Evolutionary conservation across 805 yeast species (phyloP), one percentile per base, ranked within the genome.

Genomic region (Priceomyces fermenticarens): DNA sequence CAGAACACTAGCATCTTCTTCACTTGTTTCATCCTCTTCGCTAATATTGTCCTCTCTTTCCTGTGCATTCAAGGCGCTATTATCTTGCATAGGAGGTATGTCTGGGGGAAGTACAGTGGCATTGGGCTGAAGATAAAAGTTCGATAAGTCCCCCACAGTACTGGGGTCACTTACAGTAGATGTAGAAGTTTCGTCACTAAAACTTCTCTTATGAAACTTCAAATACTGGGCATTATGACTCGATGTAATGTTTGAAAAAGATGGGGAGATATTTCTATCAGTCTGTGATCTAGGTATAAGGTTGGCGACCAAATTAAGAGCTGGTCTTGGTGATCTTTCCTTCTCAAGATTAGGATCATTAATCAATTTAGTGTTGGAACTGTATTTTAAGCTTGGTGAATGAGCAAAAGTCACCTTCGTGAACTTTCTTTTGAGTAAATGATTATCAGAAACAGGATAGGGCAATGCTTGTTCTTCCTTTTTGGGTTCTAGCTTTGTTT

Each of bases 181-280:
- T 2, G 63, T 68, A 13, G 52, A 56, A 1, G 72, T 65, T 38
- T 67, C 71, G 27, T 67, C 72, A 33, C 72, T 65, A 42, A 64
- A 62, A 9, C 55, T 54, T 38, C 73, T 43, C 32, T 56, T 54
- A 35, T 47, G 45, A 29, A 48, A 43, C 44, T 47, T 44, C 37
- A 56, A 45, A 16, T 39, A 16, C 10, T 36, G 39, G 28, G 41
- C 40, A 10, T 35, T 39, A 15, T 36, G 27, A 14, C 15, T 26
- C 20, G 35, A 25, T 3, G 48, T 47, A 13, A 48, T 45, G 38
- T 49, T 47, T 6, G 54, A 44, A 10, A 47, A 36, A 12, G 40
- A 28, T 10, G 42, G 33, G 23, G 35, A 30, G 14, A 52, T 35
- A 30, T 49, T 44, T 10, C 48, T 44, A 37, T 53, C 51, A 4